These are phyloP conservation scores for Oenanthe javanica DNA, from an alignment of 140 eudicot species.

Conservation along the genomic window DNA sequence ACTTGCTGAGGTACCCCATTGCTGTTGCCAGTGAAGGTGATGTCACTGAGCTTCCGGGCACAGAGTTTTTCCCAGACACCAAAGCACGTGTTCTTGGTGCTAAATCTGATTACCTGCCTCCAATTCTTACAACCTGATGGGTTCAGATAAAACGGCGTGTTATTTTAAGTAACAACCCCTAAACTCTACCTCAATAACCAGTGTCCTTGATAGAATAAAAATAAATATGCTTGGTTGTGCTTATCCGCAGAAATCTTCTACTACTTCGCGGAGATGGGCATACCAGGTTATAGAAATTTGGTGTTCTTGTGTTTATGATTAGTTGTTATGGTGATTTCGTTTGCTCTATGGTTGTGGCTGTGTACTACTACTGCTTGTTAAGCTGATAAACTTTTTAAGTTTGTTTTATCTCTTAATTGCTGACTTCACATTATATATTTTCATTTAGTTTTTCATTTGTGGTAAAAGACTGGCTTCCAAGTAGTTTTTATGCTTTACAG, in stretches of 20 bases:
- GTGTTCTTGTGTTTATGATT: not conserved
- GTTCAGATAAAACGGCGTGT: not conserved
- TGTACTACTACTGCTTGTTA: not conserved
- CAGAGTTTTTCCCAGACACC: slow-evolving; percentile 60
- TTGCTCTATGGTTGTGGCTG: not conserved
- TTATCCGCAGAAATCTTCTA: not conserved
- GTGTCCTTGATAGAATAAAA: not conserved
- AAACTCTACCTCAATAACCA: not conserved
- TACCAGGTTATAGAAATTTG: not conserved
- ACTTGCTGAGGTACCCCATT: slow-evolving; percentile 65
- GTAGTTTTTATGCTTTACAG: not conserved
- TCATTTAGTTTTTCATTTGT: not conserved
- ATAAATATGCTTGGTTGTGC: not conserved
- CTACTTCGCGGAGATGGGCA: not conserved
- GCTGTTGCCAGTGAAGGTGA: slow-evolving; percentile 46
- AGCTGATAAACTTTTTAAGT: not conserved
- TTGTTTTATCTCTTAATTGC: not conserved
- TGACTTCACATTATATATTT: not conserved
- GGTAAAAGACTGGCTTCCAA: not conserved
- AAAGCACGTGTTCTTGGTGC: slow-evolving; percentile 59
- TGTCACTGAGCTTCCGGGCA: slow-evolving; percentile 55
- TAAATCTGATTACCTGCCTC: slow-evolving; percentile 56
- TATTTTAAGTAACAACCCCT: not conserved
- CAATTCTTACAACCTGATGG: slow-evolving; percentile 55
- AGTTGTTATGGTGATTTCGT: not conserved